These are phyloP conservation scores for Aspergillus cejpii DNA, from an alignment of 2,329 filamentous ascomycete species.

Conservation along the genomic window DNA sequence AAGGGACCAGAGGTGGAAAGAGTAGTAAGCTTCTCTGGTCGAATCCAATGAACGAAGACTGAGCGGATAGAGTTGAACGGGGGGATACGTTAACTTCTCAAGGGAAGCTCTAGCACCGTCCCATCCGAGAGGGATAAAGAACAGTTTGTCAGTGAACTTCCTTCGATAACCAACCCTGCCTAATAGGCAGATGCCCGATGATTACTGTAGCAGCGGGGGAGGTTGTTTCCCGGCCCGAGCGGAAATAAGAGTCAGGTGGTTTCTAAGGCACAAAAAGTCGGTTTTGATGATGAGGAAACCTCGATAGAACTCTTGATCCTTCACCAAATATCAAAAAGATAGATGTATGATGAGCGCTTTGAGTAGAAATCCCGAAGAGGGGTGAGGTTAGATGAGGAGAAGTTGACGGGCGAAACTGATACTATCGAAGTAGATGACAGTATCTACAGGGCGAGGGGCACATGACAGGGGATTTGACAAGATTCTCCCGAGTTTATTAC, in stretches of 20 bases:
- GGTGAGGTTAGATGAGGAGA: not conserved
- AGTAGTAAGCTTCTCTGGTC: constrained; percentile 14
- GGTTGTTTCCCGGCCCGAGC: constrained; percentile 11
- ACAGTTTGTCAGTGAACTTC: constrained; percentile 6
- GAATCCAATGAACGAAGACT: constrained; percentile 14
- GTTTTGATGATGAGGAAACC: not conserved
- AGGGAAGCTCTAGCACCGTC: constrained; percentile 4
- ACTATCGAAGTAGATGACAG: not conserved
- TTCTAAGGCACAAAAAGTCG: not conserved
- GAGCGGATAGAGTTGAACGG: constrained; percentile 9
- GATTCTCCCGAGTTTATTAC: not conserved
- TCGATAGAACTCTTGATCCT: not conserved
- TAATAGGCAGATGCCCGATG: constrained; percentile 22
- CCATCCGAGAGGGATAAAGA: constrained; percentile 5
- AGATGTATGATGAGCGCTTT: not conserved
- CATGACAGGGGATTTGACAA: constrained; percentile 11
- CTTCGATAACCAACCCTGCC: constrained; percentile 11
- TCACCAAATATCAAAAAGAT: not conserved
- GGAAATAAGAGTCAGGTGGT: constrained; percentile 17
- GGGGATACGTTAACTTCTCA: constrained; percentile 16
- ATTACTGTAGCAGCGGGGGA: constrained; percentile 13
- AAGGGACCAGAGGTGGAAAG: constrained; percentile 13
- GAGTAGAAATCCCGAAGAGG: not conserved
- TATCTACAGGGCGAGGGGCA: constrained; percentile 12
- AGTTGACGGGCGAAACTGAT: not conserved